phyloP scores from a whole-genome alignment of 2,329 filamentous ascomycete species.

The Pseudogymnoascus sp. region DNA sequence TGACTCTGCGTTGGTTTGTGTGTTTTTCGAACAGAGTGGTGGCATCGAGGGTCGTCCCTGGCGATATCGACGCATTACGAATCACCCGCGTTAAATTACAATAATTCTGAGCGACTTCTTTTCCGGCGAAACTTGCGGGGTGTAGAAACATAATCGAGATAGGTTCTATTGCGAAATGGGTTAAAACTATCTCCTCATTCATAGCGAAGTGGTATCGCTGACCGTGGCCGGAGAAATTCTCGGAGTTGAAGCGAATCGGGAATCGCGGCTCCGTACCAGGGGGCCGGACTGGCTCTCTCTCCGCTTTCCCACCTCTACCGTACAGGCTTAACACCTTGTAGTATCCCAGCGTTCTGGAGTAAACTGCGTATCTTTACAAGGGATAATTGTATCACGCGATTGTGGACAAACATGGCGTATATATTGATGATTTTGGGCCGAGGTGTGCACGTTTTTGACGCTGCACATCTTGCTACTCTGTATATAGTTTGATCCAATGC shows the following conservation, averaged over 20 bases:
- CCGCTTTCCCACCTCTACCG: background rate
- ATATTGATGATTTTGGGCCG: constrained; percentile 11
- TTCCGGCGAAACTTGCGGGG: background rate
- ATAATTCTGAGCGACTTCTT: background rate
- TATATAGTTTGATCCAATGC: background rate
- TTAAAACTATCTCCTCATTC: background rate
- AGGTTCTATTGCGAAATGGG: background rate
- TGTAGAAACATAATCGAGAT: background rate
- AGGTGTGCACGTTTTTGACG: background rate
- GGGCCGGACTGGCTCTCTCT: background rate
- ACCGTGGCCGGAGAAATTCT: constrained; percentile 14
- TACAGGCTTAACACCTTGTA: background rate
- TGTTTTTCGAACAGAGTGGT: background rate
- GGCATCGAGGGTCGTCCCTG: background rate
- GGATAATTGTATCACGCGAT: background rate
- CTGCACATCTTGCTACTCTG: background rate
- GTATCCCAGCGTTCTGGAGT: background rate
- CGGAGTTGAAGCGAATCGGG: constrained; percentile 13
- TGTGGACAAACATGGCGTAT: constrained; percentile 17
- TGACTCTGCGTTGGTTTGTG: background rate
- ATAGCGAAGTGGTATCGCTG: background rate
- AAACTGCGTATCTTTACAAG: background rate
- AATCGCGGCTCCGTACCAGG: background rate
- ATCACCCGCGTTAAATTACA: background rate
- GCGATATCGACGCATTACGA: background rate